Evolutionary conservation across 305 asterid species (phyloP).

Genomic region (Ilex paraguariensis): DNA sequence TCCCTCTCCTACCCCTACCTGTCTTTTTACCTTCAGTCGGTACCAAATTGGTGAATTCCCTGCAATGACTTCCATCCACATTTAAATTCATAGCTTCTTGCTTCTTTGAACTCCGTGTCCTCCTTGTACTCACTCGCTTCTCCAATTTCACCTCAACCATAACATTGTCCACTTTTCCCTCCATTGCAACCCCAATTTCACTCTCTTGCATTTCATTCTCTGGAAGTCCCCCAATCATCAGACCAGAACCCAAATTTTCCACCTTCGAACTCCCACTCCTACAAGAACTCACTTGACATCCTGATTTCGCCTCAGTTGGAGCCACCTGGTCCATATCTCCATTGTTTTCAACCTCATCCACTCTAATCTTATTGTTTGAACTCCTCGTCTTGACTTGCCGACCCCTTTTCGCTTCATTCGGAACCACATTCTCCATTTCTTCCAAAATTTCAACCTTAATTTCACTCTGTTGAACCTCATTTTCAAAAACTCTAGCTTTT

Average conservation of each 20-base stretch:
- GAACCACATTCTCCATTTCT: background rate
- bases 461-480: slow-evolving; percentile 7
- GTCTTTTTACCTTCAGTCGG: slow-evolving; percentile 19
- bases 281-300: background rate
- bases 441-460: background rate
- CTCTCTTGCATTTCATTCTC: too few species aligned
- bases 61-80: background rate
- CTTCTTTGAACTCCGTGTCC: slow-evolving; percentile 29
- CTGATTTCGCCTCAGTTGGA: background rate
- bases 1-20: slow-evolving; percentile 28
- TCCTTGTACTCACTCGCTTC: slow-evolving; percentile 15
- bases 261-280: background rate
- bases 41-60: slow-evolving; percentile 10
- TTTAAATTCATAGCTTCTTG: slow-evolving; percentile 12
- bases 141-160: background rate
- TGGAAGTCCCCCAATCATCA: too few species aligned
- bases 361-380: too few species aligned
- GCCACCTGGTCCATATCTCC: background rate
- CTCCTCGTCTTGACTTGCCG: slow-evolving; percentile 18
- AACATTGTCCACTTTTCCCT: slow-evolving; percentile 18
- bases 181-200: background rate
- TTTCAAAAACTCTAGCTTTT: background rate
- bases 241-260: background rate
- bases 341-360: background rate
- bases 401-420: background rate